These are phyloP conservation scores for Hamigera avellanea DNA, from an alignment of 495 filamentous ascomycete species.

Conservation along the genomic window DNA sequence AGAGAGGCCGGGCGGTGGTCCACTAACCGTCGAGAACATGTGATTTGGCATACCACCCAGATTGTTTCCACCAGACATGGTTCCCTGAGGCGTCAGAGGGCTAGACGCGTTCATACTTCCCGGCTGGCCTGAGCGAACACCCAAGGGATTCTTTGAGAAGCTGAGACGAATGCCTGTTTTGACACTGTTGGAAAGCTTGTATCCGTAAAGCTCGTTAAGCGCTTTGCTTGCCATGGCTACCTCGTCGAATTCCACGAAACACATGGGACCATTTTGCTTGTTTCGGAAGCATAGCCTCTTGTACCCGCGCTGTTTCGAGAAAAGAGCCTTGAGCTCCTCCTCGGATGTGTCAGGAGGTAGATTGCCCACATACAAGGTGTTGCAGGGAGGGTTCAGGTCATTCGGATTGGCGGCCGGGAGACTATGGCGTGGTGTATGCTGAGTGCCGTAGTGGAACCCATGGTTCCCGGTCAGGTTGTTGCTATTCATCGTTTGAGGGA, in stretches of 20 bases:
- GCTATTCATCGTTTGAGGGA: slow-evolving; percentile 48
- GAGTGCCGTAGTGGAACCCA: slow-evolving; percentile 43
- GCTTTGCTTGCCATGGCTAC: slow-evolving; percentile 88
- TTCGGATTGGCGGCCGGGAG: slow-evolving; percentile 88
- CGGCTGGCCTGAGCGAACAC: slow-evolving; percentile 71
- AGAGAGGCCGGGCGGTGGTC: slow-evolving; percentile 61
- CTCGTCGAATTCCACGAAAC: slow-evolving; percentile 97
- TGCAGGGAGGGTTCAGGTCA: slow-evolving; percentile 95
- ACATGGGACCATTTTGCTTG: slow-evolving; percentile 97
- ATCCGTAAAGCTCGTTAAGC: slow-evolving; percentile 83
- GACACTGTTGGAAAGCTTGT: slow-evolving; percentile 78
- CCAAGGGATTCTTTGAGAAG: slow-evolving; percentile 96
- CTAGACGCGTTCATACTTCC: slow-evolving; percentile 40
- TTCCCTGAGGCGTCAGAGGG: slow-evolving; percentile 36
- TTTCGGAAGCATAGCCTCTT: slow-evolving; percentile 96
- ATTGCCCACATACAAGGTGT: slow-evolving; percentile 96
- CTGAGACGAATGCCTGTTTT: slow-evolving; percentile 96
- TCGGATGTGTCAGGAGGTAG: slow-evolving; percentile 89
- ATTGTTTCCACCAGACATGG: slow-evolving; percentile 33
- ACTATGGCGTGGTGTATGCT: slow-evolving; percentile 54
- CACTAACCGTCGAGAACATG: slow-evolving; percentile 59
- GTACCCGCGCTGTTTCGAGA: slow-evolving; percentile 89
- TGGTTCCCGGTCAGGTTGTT: slow-evolving; percentile 28
- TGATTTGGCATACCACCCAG: slow-evolving; percentile 45
- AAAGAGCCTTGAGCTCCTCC: slow-evolving; percentile 91